These are phyloP conservation scores for Metarhizium robertsii DNA, from an alignment of 2,329 filamentous ascomycete genomes.

Conservation along the genomic window DNA sequence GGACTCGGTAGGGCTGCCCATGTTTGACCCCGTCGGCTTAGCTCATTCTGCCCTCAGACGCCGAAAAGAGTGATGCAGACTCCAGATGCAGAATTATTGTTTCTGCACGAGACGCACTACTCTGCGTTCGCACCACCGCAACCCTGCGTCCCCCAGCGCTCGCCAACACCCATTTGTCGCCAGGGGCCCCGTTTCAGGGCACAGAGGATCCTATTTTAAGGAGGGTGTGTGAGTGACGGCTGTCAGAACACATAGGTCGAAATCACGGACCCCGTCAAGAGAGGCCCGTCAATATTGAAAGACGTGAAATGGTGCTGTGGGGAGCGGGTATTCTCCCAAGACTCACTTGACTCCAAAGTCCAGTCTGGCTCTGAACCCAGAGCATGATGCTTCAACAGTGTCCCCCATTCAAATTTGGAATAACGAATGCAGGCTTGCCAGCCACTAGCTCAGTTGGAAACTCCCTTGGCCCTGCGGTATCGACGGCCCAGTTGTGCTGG, in stretches of 20 bases:
- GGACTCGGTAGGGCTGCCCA: too few species aligned
- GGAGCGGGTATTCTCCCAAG: too few species aligned
- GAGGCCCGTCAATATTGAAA: too few species aligned
- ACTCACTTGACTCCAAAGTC: too few species aligned
- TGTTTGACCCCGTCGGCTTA: too few species aligned
- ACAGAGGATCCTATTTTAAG: neutral
- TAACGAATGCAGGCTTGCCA: neutral
- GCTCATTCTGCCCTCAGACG: neutral
- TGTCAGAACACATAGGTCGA: neutral
- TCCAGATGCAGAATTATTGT: neutral
- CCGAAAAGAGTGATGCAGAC: neutral
- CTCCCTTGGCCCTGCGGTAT: neutral
- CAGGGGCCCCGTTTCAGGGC: slow-evolving; percentile 1
- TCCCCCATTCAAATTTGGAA: too few species aligned
- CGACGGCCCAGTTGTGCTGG: neutral
- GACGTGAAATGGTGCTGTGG: too few species aligned
- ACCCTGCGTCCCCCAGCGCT: neutral
- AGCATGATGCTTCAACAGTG: neutral
- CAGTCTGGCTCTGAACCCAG: neutral
- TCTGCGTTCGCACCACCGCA: neutral
- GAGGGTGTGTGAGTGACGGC: neutral
- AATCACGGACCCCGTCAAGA: too few species aligned
- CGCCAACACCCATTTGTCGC: neutral
- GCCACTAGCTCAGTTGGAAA: neutral
- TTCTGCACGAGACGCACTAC: too few species aligned